Conservation (phyloP, 208 protist genomes). For the Trypanosoma avium region DNA sequence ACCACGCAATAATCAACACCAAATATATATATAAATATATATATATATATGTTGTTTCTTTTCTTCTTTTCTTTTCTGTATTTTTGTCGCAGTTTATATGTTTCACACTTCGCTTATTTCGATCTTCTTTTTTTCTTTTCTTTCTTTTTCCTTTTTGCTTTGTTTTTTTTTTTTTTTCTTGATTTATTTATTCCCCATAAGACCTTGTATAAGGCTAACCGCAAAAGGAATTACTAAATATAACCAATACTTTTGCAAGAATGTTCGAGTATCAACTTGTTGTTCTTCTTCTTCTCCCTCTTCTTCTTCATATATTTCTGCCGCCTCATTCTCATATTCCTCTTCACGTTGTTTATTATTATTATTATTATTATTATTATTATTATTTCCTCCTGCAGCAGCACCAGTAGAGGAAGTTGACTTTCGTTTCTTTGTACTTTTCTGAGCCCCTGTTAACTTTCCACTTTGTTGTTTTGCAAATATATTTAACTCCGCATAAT, state of each 20-base stretch:
- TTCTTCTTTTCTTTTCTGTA: background rate
- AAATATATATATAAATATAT: no score
- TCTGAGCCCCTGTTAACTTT: conserved; percentile 11
- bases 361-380: no score
- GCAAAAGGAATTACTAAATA: conserved; percentile 68
- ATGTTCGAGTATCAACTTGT: conserved; percentile 65
- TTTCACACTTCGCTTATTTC: background rate
- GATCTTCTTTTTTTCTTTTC: background rate
- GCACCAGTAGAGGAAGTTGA: no score
- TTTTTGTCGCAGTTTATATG: background rate
- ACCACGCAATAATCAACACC: no score
- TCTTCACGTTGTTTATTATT: no score
- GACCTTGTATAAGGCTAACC: conserved; percentile 65
- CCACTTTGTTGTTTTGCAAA: no score
- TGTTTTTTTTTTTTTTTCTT: background rate
- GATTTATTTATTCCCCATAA: conserved; percentile 28
- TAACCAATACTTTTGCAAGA: conserved; percentile 91
- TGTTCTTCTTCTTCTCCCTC: conserved; percentile 64
- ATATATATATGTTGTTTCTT: background rate
- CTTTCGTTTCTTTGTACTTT: no score
- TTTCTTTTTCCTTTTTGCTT: background rate
- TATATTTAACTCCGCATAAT: conserved; percentile 70
- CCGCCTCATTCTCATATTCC: conserved; percentile 37
- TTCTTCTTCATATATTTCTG: conserved; percentile 53
- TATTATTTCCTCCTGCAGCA: no score